phyloP scores from a whole-genome alignment of 2,329 filamentous ascomycete species.

The Fusarium sp. region DNA sequence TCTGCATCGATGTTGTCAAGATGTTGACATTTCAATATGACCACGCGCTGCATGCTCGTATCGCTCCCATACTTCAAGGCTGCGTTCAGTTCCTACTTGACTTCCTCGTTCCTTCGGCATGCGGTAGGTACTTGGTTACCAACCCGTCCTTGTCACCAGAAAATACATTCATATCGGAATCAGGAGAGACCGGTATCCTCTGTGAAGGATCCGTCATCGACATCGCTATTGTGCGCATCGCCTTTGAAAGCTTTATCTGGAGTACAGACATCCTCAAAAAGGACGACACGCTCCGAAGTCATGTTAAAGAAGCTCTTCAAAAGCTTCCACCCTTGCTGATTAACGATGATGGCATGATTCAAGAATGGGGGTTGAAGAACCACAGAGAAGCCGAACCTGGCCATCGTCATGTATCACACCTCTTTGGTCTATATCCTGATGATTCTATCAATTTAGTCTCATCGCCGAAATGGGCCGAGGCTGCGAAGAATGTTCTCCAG shows the following conservation, averaged over 20 bases:
- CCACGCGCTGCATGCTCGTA: conserved; percentile 28
- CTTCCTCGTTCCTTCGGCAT: conserved; percentile 53
- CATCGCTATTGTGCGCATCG: conserved; percentile 41
- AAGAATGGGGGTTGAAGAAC: conserved; percentile 59
- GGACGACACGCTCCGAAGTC: conserved; percentile 3
- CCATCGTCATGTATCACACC: conserved; percentile 66
- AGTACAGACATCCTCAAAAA: conserved; percentile 26
- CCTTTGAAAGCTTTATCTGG: conserved; percentile 43
- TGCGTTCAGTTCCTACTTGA: conserved; percentile 58
- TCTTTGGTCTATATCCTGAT: conserved; percentile 65
- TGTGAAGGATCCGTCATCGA: conserved; percentile 50
- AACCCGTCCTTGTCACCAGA: conserved; percentile 49
- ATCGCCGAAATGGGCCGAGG: conserved; percentile 42
- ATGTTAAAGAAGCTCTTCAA: conserved; percentile 10
- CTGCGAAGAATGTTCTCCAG: conserved; percentile 51
- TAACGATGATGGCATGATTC: conserved; percentile 50
- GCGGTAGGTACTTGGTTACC: conserved; percentile 48
- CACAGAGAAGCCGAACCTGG: conserved; percentile 61
- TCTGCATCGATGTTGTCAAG: conserved; percentile 46
- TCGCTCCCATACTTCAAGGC: conserved; percentile 53
- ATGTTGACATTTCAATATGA: conserved; percentile 46
- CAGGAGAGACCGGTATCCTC: conserved; percentile 34
- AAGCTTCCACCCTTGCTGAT: conserved; percentile 32
- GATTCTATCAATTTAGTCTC: conserved; percentile 43
- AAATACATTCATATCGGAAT: conserved; percentile 42